phyloP scores from a whole-genome alignment of 2,329 filamentous ascomycete genomes.

The Apiospora phragmitis region DNA sequence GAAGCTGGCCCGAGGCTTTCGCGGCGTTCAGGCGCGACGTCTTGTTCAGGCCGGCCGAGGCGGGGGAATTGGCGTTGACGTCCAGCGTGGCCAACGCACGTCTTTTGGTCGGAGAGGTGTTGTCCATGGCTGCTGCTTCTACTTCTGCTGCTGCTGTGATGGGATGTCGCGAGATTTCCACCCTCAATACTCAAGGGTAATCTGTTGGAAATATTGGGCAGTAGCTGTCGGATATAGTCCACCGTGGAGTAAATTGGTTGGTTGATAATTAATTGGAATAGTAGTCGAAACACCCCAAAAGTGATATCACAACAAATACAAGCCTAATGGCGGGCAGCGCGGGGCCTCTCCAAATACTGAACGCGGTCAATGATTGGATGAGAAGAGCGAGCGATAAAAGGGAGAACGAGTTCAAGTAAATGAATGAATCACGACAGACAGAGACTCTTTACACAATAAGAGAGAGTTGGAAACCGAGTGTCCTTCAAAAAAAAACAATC shows the following conservation, averaged over 20 bases:
- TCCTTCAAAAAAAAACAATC: no score
- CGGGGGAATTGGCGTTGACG: slow-evolving; percentile 27
- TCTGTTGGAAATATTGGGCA: not conserved
- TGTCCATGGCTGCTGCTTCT: slow-evolving; percentile 20
- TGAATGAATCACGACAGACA: not conserved
- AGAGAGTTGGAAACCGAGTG: not conserved
- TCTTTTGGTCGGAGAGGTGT: slow-evolving; percentile 29
- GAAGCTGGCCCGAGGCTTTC: not conserved
- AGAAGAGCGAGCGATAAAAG: not conserved
- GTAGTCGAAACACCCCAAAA: not conserved
- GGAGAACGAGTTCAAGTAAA: not conserved
- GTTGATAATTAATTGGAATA: not conserved
- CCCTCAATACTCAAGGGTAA: not conserved
- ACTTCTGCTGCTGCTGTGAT: not conserved
- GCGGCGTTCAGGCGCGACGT: not conserved
- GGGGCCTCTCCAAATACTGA: no score
- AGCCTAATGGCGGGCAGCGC: not conserved
- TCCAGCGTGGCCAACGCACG: slow-evolving; percentile 30
- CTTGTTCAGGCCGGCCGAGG: not conserved
- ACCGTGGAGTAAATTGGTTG: not conserved
- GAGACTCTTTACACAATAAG: not conserved
- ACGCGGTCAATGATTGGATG: not conserved
- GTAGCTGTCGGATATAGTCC: no score
- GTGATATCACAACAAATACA: not conserved
- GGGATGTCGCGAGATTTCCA: not conserved